Base-by-base conservation (phyloP, 2,329 filamentous ascomycete species). In the Cyanodermella asteris region DNA sequence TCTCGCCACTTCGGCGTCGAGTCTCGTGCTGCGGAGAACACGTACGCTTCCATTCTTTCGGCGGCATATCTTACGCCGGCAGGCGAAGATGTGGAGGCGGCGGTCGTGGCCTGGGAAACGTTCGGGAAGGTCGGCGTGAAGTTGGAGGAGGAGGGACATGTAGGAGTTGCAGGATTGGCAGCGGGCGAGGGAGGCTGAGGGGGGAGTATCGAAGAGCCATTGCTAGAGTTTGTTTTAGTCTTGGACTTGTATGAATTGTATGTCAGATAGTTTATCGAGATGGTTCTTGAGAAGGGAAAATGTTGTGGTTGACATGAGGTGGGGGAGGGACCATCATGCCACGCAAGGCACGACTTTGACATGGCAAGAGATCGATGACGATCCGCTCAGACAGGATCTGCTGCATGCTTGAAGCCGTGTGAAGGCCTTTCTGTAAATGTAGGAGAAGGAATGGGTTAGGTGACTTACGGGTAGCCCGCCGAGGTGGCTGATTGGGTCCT, bases 101-200 rank as follows among this genome's bases (percentile, higher is more conserved):
- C 87, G 63, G 41, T 93, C 80, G 48, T 94, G 78, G 28, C 72
- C 69, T 2, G 81, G 75, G 41, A 91, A 93, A 24, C 68, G 62
- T 28, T 84, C 74, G 9, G 81, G 82, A 4, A 94, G 61, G 44
- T 93, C 81, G 39, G 69, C 82, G 48, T 97, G 80, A 15, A 97
- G 63, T 48, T 97, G 81, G 23, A 97, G 63, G 3, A 97, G 64
- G 7, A 94, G 61, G 2, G 68, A 71, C 66, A 93, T 80, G 26
- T 78, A 51, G 26, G 70, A 64, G 36, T 80, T 76, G 64, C 87
- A 97, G 35, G 76, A 63, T 49, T 76, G 80, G 56, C 87, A 97
- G 49, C 71, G 73, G 13, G 76, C 80, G 7, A 91, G 61, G 1
- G 71, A 56, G 13, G 74, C 74, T 2, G 77, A 75, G 6, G 84